Conservation (phyloP, 1,284 basidiomycete genomes). For the Takashimella tepidaria region DNA sequence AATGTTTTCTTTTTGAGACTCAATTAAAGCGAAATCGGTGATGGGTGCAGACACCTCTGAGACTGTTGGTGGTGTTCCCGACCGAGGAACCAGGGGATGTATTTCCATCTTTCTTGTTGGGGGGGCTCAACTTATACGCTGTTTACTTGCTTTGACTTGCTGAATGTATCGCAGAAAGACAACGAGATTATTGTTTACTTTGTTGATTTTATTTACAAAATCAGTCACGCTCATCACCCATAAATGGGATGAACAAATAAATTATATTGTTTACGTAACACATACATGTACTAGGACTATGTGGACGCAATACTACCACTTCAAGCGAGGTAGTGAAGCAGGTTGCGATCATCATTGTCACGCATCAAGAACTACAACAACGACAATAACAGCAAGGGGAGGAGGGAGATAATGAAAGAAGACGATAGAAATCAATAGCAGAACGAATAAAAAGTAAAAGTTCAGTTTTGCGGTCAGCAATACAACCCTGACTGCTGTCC, state of each 20-base stretch:
- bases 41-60: slow-evolving; percentile 28
- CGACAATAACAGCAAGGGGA: background rate
- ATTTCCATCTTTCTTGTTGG: background rate
- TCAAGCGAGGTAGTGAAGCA: slow-evolving; percentile 72
- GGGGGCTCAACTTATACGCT: background rate
- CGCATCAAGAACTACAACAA: slow-evolving; percentile 77
- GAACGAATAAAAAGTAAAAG: too few relatives aligned
- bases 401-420: background rate
- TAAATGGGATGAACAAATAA: background rate
- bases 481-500: background rate
- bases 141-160: too few relatives aligned
- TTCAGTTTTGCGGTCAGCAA: background rate
- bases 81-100: background rate
- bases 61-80: background rate
- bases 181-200: too few relatives aligned
- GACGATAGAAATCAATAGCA: too few relatives aligned
- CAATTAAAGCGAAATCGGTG: slow-evolving; percentile 50
- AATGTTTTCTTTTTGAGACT: slow-evolving; percentile 59
- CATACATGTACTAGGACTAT: background rate
- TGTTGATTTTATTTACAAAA: too few relatives aligned
- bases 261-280: too few relatives aligned
- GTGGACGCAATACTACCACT: background rate
- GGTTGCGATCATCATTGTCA: slow-evolving; percentile 63
- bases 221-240: background rate
- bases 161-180: too few relatives aligned